phyloP scores from a whole-genome alignment of 1,284 basidiomycete genomes.

The Rhodofomes roseus region DNA sequence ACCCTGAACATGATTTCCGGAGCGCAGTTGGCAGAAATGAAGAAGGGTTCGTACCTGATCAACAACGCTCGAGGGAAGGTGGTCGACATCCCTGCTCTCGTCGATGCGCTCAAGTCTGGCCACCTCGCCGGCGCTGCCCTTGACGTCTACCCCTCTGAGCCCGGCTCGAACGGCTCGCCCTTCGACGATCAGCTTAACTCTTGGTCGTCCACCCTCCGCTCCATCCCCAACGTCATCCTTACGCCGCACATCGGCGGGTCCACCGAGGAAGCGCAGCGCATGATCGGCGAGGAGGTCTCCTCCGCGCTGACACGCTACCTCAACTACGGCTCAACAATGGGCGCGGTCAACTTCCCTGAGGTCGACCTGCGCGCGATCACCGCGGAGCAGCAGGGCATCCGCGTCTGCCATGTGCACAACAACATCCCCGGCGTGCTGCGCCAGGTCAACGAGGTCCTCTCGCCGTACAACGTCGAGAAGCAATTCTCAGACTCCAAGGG shows the following conservation, averaged over 20 bases:
- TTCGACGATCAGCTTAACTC: slow-evolving; percentile 85
- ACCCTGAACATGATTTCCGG: slow-evolving; percentile 92
- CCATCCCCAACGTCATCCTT: slow-evolving; percentile 85
- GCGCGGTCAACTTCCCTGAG: slow-evolving; percentile 99
- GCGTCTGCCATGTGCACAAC: slow-evolving; percentile 94
- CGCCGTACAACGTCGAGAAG: slow-evolving; percentile 98
- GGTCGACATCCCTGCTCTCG: slow-evolving; percentile 91
- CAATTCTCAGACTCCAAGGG: slow-evolving; percentile 97
- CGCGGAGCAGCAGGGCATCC: slow-evolving; percentile 76
- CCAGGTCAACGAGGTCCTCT: slow-evolving; percentile 91
- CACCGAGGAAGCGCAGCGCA: slow-evolving; percentile 97
- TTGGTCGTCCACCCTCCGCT: slow-evolving; percentile 75
- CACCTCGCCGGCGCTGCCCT: slow-evolving; percentile 93
- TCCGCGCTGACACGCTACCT: slow-evolving; percentile 86
- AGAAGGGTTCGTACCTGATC: slow-evolving; percentile 92
- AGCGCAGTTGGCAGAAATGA: slow-evolving; percentile 86
- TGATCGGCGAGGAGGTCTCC: slow-evolving; percentile 96
- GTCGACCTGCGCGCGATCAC: slow-evolving; percentile 94
- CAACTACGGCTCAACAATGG: slow-evolving; percentile 87
- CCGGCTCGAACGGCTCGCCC: slow-evolving; percentile 83
- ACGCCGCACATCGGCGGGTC: slow-evolving; percentile 99
- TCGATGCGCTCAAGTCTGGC: slow-evolving; percentile 77
- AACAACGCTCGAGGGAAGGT: slow-evolving; percentile 98
- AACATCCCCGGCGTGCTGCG: slow-evolving; percentile 98
- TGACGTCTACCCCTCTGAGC: slow-evolving; percentile 95